These are phyloP conservation scores for Erucastrum elatum DNA, from an alignment of 345 rosid genomes.

Conservation along the genomic window DNA sequence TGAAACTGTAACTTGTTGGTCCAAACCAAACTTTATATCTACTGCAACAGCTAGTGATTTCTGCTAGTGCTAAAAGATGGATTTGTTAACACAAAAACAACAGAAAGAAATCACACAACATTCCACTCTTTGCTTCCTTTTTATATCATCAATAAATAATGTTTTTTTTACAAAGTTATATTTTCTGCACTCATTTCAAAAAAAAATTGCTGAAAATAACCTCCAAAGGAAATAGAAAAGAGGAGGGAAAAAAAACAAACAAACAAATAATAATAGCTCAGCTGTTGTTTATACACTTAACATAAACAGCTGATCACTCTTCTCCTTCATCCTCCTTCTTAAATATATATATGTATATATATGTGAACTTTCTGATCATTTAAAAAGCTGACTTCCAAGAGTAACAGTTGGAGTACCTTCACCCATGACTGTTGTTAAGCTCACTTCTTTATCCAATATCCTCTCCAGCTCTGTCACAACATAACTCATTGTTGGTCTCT, in stretches of 20 bases:
- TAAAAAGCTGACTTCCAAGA: slow-evolving; percentile 87
- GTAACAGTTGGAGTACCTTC: slow-evolving; percentile 80
- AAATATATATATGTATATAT: slow-evolving; percentile 20
- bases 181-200: slow-evolving; percentile 43
- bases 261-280: slow-evolving; percentile 47
- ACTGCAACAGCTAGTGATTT: background rate
- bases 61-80: background rate
- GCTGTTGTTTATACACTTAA: slow-evolving; percentile 78
- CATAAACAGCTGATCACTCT: slow-evolving; percentile 64
- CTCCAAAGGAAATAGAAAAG: slow-evolving; percentile 27
- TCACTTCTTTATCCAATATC: slow-evolving; percentile 75
- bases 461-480: slow-evolving; percentile 79
- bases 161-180: slow-evolving; percentile 49
- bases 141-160: slow-evolving; percentile 47
- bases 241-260: background rate
- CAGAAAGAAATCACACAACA: slow-evolving; percentile 28
- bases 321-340: slow-evolving; percentile 30
- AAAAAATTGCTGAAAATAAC: slow-evolving; percentile 35
- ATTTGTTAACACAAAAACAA: background rate
- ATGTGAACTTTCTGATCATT: slow-evolving; percentile 47
- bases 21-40: background rate
- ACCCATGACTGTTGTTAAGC: slow-evolving; percentile 77
- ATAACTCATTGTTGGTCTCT: slow-evolving; percentile 67
- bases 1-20: background rate
- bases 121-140: slow-evolving; percentile 39